A percentile compares a stretch with the other conserved stretches of the same genome.
phyloP scores from a whole-genome alignment of 2,329 filamentous ascomycete genomes.

The Talaromyces verruculosus region DNA sequence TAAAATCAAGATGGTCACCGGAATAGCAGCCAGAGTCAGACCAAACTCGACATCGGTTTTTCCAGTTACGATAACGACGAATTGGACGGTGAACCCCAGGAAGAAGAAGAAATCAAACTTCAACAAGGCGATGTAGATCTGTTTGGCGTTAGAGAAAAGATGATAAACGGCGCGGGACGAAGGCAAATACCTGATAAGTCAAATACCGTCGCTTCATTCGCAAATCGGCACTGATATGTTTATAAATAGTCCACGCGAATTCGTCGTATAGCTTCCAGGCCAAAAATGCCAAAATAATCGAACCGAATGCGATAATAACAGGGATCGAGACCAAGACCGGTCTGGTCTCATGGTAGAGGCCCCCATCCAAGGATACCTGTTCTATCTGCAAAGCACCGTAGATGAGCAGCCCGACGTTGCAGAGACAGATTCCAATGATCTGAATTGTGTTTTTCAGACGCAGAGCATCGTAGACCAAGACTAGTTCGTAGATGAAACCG shows the following conservation, averaged over 20 bases:
- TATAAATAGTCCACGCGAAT: slow-evolving; percentile 99
- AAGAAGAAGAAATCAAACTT: slow-evolving; percentile 99
- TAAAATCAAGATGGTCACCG: slow-evolving; percentile 85
- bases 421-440: slow-evolving; percentile 88
- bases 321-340: slow-evolving; percentile 84
- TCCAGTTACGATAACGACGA: slow-evolving; percentile 83
- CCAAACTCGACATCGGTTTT: slow-evolving; percentile 72
- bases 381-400: slow-evolving; percentile 93
- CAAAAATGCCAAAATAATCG: slow-evolving; percentile 69
- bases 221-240: slow-evolving; percentile 96
- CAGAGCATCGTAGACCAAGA: slow-evolving; percentile 90
- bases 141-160: slow-evolving; percentile 24
- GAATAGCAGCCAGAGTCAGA: slow-evolving; percentile 84
- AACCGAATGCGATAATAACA: slow-evolving; percentile 74
- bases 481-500: slow-evolving; percentile 86
- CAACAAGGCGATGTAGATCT: slow-evolving; percentile 96
- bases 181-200: slow-evolving; percentile 77
- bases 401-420: slow-evolving; percentile 86
- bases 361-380: slow-evolving; percentile 52
- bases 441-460: slow-evolving; percentile 98
- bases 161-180: slow-evolving; percentile 39
- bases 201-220: slow-evolving; percentile 96
- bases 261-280: slow-evolving; percentile 97
- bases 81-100: slow-evolving; percentile 96
- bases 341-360: slow-evolving; percentile 68